Evolutionary conservation across 2,329 filamentous ascomycete genomes (phyloP), one percentile per base, ranked within the genome.

Genomic region (Aureobasidium sp.): DNA sequence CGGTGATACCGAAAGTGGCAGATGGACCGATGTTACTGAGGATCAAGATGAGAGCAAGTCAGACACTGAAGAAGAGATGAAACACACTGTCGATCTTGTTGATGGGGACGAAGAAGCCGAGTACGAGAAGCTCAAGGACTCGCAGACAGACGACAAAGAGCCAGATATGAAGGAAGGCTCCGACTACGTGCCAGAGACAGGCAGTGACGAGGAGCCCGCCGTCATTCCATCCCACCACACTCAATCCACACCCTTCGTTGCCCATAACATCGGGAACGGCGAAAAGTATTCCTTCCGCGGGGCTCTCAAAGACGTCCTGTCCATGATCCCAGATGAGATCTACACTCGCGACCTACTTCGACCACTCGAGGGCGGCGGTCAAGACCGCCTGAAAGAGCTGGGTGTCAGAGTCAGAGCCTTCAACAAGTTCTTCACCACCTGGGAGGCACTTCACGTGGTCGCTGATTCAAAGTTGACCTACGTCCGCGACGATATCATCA

Each of bases 401-500:
- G 75, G 74, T 14, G 65, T 77, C 13, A 71, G 75, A 29, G 71
- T 74, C 6, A 73, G 76, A 41, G 71, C 70, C 9, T 78, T 75
- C 66, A 70, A 71, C 58, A 71, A 68, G 45, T 75, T 75, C 55
- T 73, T 75, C 27, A 70, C 73, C 39, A 74, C 75, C 5, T 78
- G 76, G 76, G 74, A 76, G 63, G 70, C 68, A 44, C 63, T 74
- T 11, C 72, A 74, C 55, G 54, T 74, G 7, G 68, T 70, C 3
- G 63, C 67, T 16, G 29, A 64, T 9, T 71, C 72, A n/a, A 72
- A 73, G n/a, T 68, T 71, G 61, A 70, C 68, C 21, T 72, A 72
- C 55, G 68, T 76, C 32, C 73, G 75, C n/a, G 75, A 77, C 67
- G 74, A 77, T 61, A 67, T 77, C 42, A 69, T 78, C 48, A 73